A percentile compares a stretch with the other conserved stretches of the same genome.
Conservation (phyloP, 495 filamentous ascomycete species). For the Penicillium paradoxum region DNA sequence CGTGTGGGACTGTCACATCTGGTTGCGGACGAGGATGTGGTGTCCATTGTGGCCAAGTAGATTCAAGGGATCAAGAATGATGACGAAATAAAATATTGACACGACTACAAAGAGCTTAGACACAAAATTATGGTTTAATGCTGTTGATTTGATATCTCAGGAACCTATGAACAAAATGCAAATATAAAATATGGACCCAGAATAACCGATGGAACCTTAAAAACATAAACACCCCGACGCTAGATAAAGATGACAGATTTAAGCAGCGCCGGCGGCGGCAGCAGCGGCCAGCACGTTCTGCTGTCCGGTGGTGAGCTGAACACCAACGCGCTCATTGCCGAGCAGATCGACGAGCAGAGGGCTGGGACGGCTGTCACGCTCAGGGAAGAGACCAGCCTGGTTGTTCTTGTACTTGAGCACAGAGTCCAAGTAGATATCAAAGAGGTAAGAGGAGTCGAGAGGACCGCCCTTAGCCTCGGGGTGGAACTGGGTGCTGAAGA, state of each 20-base stretch:
- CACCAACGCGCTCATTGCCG: conserved; percentile 89
- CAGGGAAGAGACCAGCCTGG: conserved; percentile 58
- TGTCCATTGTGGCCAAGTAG: conserved; percentile 72
- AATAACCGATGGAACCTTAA: conserved; percentile 10
- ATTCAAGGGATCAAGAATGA: not conserved
- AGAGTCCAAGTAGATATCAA: conserved; percentile 90
- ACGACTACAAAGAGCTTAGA: conserved; percentile 6
- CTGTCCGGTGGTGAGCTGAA: conserved; percentile 61
- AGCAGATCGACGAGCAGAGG: conserved; percentile 86
- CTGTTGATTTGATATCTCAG: conserved; percentile 13
- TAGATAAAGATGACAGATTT: conserved; percentile 10
- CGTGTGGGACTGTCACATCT: conserved; percentile 82
- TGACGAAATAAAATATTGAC: conserved; percentile 5
- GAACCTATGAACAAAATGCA: conserved; percentile 16
- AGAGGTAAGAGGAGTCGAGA: conserved; percentile 87
- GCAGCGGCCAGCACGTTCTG: conserved; percentile 45
- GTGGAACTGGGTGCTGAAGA: conserved; percentile 98
- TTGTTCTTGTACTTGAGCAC: conserved; percentile 82
- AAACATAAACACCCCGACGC: conserved; percentile 13
- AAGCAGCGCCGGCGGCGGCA: conserved; percentile 34
- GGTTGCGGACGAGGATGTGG: conserved; percentile 94
- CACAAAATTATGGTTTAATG: conserved; percentile 4
- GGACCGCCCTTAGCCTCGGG: conserved; percentile 96
- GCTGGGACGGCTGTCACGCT: conserved; percentile 74
- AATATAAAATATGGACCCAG: conserved; percentile 6